A percentile compares a stretch with the other conserved stretches of the same genome.
Evolutionary conservation across 2,329 filamentous ascomycete genomes (phyloP).

Genomic region (Xylaria sp.): DNA sequence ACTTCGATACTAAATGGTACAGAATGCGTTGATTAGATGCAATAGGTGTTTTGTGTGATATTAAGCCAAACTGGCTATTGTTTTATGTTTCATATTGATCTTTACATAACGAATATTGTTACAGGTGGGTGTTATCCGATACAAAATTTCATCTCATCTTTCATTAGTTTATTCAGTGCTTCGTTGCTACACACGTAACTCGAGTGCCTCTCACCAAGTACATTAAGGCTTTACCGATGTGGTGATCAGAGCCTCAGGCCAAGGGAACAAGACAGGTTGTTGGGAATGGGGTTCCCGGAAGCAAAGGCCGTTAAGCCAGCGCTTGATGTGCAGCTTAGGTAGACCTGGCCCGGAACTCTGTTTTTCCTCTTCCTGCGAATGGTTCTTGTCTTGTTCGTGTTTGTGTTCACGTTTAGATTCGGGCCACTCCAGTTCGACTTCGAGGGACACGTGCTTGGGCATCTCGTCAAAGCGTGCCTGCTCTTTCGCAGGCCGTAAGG

Average conservation of each 20-base stretch:
- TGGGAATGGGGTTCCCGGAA: constrained; percentile 38
- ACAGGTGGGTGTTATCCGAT: not conserved
- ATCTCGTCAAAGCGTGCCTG: constrained; percentile 30
- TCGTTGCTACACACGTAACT: not conserved
- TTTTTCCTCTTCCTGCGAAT: not conserved
- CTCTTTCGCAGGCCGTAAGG: constrained; percentile 30
- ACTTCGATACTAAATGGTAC: not conserved
- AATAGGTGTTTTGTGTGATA: not conserved
- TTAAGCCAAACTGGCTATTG: not conserved
- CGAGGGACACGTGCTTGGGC: constrained; percentile 47
- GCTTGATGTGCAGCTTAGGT: constrained; percentile 46
- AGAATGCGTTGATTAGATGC: not conserved
- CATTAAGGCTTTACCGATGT: constrained; percentile 13
- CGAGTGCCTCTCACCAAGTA: not conserved
- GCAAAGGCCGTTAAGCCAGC: constrained; percentile 49
- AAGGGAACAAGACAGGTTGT: constrained; percentile 46
- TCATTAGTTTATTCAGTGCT: not conserved
- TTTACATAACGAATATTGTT: constrained; percentile 6
- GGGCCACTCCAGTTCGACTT: constrained; percentile 45
- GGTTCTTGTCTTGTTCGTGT: not conserved
- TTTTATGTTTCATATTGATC: not conserved
- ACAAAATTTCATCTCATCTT: not conserved
- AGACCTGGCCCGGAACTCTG: not conserved
- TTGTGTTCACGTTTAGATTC: constrained; percentile 12
- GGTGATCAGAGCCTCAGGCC: constrained; percentile 43